These are phyloP conservation scores for Rhizomucor miehei DNA, from an alignment of 371 early-diverging fungal species.

Conservation along the genomic window DNA sequence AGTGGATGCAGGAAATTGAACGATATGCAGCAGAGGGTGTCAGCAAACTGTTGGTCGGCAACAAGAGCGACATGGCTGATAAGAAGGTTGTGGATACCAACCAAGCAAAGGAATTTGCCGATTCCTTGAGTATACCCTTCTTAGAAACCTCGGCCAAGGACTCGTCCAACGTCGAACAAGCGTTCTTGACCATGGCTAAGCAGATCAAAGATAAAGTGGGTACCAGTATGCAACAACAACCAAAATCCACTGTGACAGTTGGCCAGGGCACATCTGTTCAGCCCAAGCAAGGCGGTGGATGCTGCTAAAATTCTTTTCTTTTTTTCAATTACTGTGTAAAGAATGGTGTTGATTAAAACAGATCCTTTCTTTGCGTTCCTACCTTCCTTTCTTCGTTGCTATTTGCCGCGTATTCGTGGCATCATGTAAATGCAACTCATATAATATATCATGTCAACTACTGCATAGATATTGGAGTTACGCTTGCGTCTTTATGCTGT, in stretches of 20 bases:
- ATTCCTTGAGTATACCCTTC: slow-evolving; percentile 82
- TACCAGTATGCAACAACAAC: slow-evolving; percentile 30
- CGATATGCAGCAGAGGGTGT: slow-evolving; percentile 52
- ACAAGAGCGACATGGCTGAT: slow-evolving; percentile 96
- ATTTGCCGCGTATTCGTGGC: too few species aligned
- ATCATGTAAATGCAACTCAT: too few species aligned
- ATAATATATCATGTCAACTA: too few species aligned
- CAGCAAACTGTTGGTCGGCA: slow-evolving; percentile 96
- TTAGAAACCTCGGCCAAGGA: slow-evolving; percentile 94
- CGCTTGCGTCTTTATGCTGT: too few species aligned
- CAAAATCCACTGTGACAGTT: slow-evolving; percentile 48
- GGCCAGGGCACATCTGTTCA: slow-evolving; percentile 52
- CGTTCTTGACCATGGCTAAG: slow-evolving; percentile 93
- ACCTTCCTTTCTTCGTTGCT: too few species aligned
- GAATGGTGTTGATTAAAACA: too few species aligned
- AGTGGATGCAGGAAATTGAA: slow-evolving; percentile 97
- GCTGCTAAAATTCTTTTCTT: slow-evolving; percentile 36
- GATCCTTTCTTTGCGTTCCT: too few species aligned
- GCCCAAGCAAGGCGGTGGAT: slow-evolving; percentile 48
- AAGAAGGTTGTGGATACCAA: slow-evolving; percentile 80
- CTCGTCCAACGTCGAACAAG: slow-evolving; percentile 92
- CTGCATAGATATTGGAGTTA: too few species aligned
- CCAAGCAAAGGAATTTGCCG: slow-evolving; percentile 83
- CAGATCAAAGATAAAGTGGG: slow-evolving; percentile 71
- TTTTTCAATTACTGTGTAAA: background rate